Evolutionary conservation across 1,139 yeast species (phyloP).

Genomic region (Protomyces macrosporus): DNA sequence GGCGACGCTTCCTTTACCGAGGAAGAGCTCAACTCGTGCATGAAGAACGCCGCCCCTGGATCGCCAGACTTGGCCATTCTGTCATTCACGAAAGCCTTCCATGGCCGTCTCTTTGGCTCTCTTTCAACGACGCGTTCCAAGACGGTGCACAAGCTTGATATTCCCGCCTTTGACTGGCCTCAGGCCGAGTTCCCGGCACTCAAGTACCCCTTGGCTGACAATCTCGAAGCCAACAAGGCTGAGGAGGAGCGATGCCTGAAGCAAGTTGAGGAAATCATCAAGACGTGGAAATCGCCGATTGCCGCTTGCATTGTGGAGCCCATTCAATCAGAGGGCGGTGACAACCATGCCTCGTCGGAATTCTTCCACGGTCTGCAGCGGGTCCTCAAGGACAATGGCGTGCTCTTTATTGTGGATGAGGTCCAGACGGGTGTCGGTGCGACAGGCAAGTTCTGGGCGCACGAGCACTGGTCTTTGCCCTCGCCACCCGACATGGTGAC

Average conservation of each 20-base stretch:
- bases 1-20: conserved; percentile 46
- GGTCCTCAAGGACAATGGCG: conserved; percentile 60
- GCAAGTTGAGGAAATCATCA: conserved; percentile 52
- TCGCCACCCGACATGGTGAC: conserved; percentile 78
- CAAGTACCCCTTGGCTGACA: conserved; percentile 62
- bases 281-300: conserved; percentile 54
- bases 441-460: conserved; percentile 81
- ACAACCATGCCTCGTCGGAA: conserved; percentile 68
- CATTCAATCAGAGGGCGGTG: conserved; percentile 83
- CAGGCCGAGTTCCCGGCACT: conserved; percentile 73
- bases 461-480: conserved; percentile 68
- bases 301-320: conserved; percentile 77
- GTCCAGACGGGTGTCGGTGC: conserved; percentile 88
- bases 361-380: conserved; percentile 77
- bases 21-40: conserved; percentile 58
- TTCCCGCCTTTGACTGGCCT: conserved; percentile 84
- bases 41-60: conserved; percentile 60
- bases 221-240: conserved; percentile 50
- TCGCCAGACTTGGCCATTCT: conserved; percentile 66
- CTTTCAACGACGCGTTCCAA: conserved; percentile 73
- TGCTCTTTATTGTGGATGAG: conserved; percentile 70
- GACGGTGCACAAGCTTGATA: conserved; percentile 77
- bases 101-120: conserved; percentile 76
- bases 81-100: conserved; percentile 72
- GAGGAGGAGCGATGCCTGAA: conserved; percentile 67